These are phyloP conservation scores for Cucurbita ficifolia DNA, from an alignment of 306 rosid species.

Conservation along the genomic window DNA sequence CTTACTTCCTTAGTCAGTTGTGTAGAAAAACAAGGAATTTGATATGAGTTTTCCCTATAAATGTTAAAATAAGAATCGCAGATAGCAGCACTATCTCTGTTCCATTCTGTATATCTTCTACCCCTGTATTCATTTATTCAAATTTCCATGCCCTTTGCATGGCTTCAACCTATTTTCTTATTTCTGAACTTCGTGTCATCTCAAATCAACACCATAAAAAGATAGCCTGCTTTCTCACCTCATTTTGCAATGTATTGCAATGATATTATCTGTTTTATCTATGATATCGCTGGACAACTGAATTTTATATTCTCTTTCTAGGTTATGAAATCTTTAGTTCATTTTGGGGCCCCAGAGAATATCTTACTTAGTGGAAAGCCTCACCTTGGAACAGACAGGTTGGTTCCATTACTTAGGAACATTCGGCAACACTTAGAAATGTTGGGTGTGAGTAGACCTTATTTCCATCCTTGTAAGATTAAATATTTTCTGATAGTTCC, in stretches of 20 bases:
- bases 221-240: neutral
- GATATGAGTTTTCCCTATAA: neutral
- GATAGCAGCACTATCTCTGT: neutral
- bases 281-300: neutral
- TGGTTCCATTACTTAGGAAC: conserved; percentile 88
- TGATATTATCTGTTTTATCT: conserved; percentile 1
- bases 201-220: neutral
- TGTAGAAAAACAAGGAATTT: neutral
- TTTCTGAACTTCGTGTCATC: neutral
- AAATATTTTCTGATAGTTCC: conserved; percentile 5
- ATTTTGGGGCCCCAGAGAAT: conserved; percentile 76
- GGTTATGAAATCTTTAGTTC: conserved; percentile 89
- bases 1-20: neutral
- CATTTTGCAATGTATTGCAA: neutral
- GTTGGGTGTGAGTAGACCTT: conserved; percentile 61
- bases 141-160: neutral
- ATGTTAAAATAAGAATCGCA: neutral
- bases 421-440: conserved; percentile 65
- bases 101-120: neutral
- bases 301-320: conserved; percentile 18
- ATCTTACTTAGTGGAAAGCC: conserved; percentile 85
- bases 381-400: conserved; percentile 87
- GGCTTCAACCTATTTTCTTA: neutral
- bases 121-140: neutral
- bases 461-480: conserved; percentile 2